A percentile compares a stretch with the other conserved stretches of the same genome.
Conservation (phyloP, 1,284 basidiomycete genomes). For the Ceratobasidium sp. region DNA sequence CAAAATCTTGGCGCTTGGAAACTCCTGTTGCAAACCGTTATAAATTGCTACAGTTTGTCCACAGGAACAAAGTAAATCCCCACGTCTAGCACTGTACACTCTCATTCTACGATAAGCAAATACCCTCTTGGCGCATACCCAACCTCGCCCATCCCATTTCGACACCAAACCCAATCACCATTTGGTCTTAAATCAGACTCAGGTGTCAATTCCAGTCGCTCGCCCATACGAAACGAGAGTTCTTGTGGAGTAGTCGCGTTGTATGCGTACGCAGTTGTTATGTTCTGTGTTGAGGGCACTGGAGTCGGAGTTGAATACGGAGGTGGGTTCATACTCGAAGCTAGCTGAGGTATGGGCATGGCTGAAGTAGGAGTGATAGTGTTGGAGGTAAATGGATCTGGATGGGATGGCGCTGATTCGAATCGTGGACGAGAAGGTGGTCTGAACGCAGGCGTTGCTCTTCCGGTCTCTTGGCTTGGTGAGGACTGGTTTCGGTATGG, state of each 20-base stretch:
- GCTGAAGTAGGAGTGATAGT: background rate
- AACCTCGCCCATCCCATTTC: background rate
- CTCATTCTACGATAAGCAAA: background rate
- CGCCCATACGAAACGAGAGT: background rate
- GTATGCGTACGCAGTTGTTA: conserved; percentile 6
- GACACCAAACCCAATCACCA: conserved; percentile 15
- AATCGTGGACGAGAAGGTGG: no score
- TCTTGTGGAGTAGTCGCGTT: background rate
- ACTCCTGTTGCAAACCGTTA: no score
- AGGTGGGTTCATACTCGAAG: no score
- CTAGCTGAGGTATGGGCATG: background rate
- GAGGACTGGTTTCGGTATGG: no score
- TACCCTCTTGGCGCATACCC: conserved; percentile 21
- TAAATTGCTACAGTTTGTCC: no score
- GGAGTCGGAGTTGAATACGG: no score
- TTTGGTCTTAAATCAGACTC: conserved; percentile 4
- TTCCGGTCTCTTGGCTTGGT: no score
- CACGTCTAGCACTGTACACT: no score
- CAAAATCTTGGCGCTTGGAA: no score
- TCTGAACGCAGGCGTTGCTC: no score
- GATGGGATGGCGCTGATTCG: no score
- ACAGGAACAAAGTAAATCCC: no score
- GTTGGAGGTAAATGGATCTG: background rate
- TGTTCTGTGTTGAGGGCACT: background rate
- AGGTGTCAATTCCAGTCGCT: background rate